Percentiles rank a stretch among this genome's conserved stretches.
phyloP scores from a whole-genome alignment of 768 basidiomycete species.

The Boletus sensibilis region DNA sequence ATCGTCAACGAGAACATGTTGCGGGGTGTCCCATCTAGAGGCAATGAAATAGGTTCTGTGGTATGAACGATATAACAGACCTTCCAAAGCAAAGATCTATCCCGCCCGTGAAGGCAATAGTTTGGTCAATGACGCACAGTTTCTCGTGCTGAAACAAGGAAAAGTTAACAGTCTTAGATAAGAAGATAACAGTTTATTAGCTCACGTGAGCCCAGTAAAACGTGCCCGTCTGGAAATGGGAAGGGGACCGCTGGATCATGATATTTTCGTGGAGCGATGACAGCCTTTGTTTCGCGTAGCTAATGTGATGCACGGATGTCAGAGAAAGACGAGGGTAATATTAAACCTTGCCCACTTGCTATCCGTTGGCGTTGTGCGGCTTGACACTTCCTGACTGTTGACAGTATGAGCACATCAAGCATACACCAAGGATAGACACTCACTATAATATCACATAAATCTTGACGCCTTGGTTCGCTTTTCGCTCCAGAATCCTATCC shows the following conservation, averaged over 20 bases:
- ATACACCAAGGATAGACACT: slow-evolving; percentile 27
- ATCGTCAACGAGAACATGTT: slow-evolving; percentile 89
- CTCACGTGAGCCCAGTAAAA: slow-evolving; percentile 98
- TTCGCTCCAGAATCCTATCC: slow-evolving; percentile 81
- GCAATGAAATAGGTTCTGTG: slow-evolving; percentile 1
- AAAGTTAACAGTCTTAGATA: background rate
- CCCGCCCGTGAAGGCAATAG: slow-evolving; percentile 98
- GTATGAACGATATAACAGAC: slow-evolving; percentile 31
- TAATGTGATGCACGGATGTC: slow-evolving; percentile 25
- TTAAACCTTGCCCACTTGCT: slow-evolving; percentile 61
- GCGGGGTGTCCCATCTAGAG: slow-evolving; percentile 90
- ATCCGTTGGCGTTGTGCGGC: slow-evolving; percentile 89
- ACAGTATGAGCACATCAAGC: background rate
- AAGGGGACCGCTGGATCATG: slow-evolving; percentile 94
- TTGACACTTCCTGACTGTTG: slow-evolving; percentile 89
- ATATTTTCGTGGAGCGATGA: slow-evolving; percentile 85
- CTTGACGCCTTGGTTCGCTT: slow-evolving; percentile 94
- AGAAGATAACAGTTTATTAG: background rate
- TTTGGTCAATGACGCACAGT: slow-evolving; percentile 93
- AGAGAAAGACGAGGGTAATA: slow-evolving; percentile 4
- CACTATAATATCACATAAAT: slow-evolving; percentile 94
- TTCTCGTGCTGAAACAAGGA: slow-evolving; percentile 79
- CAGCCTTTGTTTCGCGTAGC: slow-evolving; percentile 85
- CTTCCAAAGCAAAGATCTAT: slow-evolving; percentile 92
- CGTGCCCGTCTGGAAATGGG: slow-evolving; percentile 95